A percentile compares a stretch with the other conserved stretches of the same genome.
Conservation (phyloP, 2,329 filamentous ascomycete species). For the Talaromyces verruculosus region DNA sequence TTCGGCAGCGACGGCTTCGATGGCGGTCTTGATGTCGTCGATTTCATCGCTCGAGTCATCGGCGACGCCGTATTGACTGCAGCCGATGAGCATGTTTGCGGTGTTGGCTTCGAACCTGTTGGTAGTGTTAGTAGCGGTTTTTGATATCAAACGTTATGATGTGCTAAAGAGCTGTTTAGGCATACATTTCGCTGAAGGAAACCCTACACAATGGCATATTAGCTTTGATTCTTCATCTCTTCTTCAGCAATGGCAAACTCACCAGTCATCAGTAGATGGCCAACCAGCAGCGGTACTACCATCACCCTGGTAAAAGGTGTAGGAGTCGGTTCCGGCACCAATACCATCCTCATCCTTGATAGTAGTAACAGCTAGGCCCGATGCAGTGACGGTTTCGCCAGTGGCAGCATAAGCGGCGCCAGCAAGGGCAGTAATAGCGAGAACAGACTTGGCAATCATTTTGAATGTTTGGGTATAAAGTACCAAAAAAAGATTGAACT, state of each 20-base stretch:
- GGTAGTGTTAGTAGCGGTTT: not conserved
- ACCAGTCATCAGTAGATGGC: constrained; percentile 26
- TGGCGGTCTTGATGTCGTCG: constrained; percentile 31
- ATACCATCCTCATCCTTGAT: constrained; percentile 20
- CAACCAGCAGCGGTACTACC: constrained; percentile 25
- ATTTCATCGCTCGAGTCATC: constrained; percentile 28
- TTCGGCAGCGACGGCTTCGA: constrained; percentile 32
- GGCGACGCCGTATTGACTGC: constrained; percentile 10
- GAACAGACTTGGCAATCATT: constrained; percentile 14
- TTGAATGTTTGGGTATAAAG: not conserved
- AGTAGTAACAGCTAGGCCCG: constrained; percentile 13
- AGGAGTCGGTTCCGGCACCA: constrained; percentile 18
- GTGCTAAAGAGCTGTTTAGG: not conserved
- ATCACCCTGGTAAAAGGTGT: constrained; percentile 25
- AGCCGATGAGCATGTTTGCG: constrained; percentile 10
- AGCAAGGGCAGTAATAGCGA: constrained; percentile 16
- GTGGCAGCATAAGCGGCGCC: constrained; percentile 17
- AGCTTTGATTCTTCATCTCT: not conserved
- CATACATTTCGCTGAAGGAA: constrained; percentile 23
- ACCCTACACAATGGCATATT: constrained; percentile 17
- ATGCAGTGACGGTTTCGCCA: constrained; percentile 19
- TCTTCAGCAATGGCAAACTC: not conserved
- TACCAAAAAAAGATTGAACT: not conserved
- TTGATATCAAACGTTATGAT: not conserved
- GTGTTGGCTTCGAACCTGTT: constrained; percentile 19